Percentiles rank a stretch among this genome's conserved stretches.
phyloP scores from a whole-genome alignment of 108 stramenopile genomes.

The Skeletonema marinoi region DNA sequence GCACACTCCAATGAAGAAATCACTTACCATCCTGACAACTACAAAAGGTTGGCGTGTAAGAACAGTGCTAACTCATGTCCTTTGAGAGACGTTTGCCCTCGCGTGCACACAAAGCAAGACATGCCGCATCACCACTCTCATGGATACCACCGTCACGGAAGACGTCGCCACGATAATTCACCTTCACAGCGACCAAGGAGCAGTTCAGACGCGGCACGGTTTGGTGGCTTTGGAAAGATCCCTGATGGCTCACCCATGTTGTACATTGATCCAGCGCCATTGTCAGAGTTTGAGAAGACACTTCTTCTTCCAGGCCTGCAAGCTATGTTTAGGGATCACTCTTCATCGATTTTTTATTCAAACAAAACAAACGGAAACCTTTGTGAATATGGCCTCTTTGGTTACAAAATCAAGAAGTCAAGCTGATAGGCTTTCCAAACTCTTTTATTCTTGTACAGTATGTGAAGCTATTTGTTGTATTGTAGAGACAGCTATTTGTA shows the following conservation, averaged over 20 bases:
- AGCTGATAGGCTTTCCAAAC: background rate
- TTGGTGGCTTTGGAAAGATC: conserved; percentile 15
- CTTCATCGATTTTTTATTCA: conserved; percentile 34
- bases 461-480: background rate
- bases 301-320: conserved; percentile 78
- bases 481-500: background rate
- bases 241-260: conserved; percentile 71
- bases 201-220: background rate
- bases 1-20: conserved; percentile 88
- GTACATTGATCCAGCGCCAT: conserved; percentile 81
- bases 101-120: conserved; percentile 51
- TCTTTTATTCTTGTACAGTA: background rate
- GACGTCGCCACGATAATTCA: conserved; percentile 46
- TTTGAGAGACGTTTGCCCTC: conserved; percentile 76
- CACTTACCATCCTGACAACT: conserved; percentile 69
- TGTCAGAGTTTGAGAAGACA: conserved; percentile 71
- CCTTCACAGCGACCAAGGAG: conserved; percentile 19
- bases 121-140: conserved; percentile 17
- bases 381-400: conserved; percentile 42
- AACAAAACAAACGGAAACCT: conserved; percentile 8
- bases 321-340: conserved; percentile 74
- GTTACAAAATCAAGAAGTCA: conserved; percentile 14
- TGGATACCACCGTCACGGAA: conserved; percentile 47
- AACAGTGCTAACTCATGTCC: conserved; percentile 45
- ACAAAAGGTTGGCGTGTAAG: conserved; percentile 68